Conservation (phyloP, 176 grass and related monocot genomes). For the Eleusine coracana region DNA sequence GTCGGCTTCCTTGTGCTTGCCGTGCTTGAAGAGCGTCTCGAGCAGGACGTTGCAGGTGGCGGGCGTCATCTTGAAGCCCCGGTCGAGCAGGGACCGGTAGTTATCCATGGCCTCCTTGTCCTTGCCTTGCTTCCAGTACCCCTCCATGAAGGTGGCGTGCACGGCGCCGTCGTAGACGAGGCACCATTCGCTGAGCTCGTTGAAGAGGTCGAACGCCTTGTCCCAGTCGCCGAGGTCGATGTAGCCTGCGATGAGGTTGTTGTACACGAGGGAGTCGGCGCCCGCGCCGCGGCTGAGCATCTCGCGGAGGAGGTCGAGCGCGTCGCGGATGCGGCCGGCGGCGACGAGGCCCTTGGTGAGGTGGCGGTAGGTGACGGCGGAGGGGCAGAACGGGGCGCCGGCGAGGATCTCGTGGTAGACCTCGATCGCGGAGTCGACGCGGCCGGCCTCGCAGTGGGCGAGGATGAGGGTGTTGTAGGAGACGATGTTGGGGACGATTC, state of each 20-base stretch:
- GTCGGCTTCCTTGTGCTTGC: conserved; percentile 54
- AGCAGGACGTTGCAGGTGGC: conserved; percentile 60
- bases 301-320: conserved; percentile 58
- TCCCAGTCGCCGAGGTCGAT: conserved; percentile 47
- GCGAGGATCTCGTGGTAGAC: conserved; percentile 54
- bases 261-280: conserved; percentile 62
- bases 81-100: conserved; percentile 54
- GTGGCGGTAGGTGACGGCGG: conserved; percentile 52
- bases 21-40: conserved; percentile 58
- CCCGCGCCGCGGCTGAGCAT: conserved; percentile 49
- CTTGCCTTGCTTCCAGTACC: conserved; percentile 59
- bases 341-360: conserved; percentile 65
- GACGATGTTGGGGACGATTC: conserved; percentile 61
- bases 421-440: conserved; percentile 43
- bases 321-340: conserved; percentile 46
- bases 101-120: conserved; percentile 67
- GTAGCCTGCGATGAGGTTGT: conserved; percentile 61
- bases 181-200: conserved; percentile 60
- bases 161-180: conserved; percentile 65
- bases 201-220: conserved; percentile 58
- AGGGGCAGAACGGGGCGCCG: conserved; percentile 48
- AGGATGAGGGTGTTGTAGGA: conserved; percentile 64
- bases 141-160: conserved; percentile 62
- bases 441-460: conserved; percentile 38
- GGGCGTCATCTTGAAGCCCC: conserved; percentile 65